Percentiles rank a stretch among this genome's conserved stretches.
These are phyloP conservation scores for Zygnema cylindricum DNA, from an alignment of 139 green algal species.

Conservation along the genomic window DNA sequence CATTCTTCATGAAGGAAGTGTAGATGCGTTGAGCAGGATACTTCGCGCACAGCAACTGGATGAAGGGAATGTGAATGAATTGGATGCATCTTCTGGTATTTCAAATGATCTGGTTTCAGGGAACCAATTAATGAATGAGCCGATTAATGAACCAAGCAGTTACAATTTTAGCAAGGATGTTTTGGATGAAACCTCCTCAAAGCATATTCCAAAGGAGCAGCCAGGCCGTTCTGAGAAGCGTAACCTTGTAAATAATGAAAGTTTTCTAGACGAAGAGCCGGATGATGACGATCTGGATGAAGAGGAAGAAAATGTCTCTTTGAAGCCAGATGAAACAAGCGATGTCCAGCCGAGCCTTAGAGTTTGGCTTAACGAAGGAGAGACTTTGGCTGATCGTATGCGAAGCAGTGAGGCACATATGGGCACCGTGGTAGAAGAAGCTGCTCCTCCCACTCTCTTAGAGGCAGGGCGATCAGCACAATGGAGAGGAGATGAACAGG, in stretches of 20 bases:
- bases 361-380: background rate
- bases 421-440: background rate
- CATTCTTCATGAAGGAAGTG: background rate
- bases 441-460: background rate
- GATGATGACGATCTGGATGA: background rate
- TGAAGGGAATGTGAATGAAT: background rate
- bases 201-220: background rate
- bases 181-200: background rate
- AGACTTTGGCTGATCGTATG: conserved; percentile 7
- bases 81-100: background rate
- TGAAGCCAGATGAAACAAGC: background rate
- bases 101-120: too few species aligned
- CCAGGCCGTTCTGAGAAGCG: background rate
- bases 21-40: background rate
- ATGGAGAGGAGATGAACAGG: background rate
- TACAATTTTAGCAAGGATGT: background rate
- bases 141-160: background rate
- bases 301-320: background rate
- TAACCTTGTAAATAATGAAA: background rate
- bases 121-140: too few species aligned
- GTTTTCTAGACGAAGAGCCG: conserved; percentile 14
- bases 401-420: background rate
- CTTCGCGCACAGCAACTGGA: background rate
- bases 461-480: background rate
- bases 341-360: conserved; percentile 16